Base-by-base conservation (phyloP, 208 protist genomes). In the Acanthamoeba royreba region DNA sequence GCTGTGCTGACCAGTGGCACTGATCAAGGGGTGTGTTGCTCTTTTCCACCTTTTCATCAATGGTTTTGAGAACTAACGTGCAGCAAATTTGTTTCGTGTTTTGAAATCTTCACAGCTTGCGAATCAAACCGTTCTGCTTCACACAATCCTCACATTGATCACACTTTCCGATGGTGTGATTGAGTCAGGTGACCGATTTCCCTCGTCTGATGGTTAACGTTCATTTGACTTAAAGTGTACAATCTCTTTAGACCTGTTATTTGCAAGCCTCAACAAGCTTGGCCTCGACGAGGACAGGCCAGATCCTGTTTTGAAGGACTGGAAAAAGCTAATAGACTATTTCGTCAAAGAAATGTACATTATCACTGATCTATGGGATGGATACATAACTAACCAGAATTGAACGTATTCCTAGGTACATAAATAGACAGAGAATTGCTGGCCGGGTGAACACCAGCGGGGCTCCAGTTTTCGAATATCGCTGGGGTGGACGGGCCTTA, bases 321-420 rank as follows among this genome's bases (percentile, higher is more conserved):
- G 87, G 87, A 46, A 92, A 38, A 92, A 79, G 45, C 58, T 92
- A 9, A 79, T 92, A 15, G 52, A 69, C 25, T 63, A 52, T 40
- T 92, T 92, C 25, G 58, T 92, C 61, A 69, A 92, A 42, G 87
- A 92, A 52, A 49, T 79, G 87, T 92, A 92, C 43, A 17, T 91
- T 43, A 52, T 35, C 63, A 42, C 58, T 69, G 58, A 28, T 69
- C 8, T 69, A 17, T 69, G 9, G 49, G 49, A 9, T 9, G 9
- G 49, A 19, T 55, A 19, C 49, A 19, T 55, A 55, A 55, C 49
- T 9, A 55, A 25, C 49, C 13, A 25, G 49, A 58, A n/a, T 58
- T 58, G n/a, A n/a, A n/a, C n/a, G n/a, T n/a, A n/a, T 22, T 22
- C 49, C 13, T 43, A 83, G 72, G 72, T 83, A 83, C 42, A 46